Evolutionary conservation across 192 early-diverging fungal species (phyloP).

Genomic region (Thoreauomyces humboldtii): DNA sequence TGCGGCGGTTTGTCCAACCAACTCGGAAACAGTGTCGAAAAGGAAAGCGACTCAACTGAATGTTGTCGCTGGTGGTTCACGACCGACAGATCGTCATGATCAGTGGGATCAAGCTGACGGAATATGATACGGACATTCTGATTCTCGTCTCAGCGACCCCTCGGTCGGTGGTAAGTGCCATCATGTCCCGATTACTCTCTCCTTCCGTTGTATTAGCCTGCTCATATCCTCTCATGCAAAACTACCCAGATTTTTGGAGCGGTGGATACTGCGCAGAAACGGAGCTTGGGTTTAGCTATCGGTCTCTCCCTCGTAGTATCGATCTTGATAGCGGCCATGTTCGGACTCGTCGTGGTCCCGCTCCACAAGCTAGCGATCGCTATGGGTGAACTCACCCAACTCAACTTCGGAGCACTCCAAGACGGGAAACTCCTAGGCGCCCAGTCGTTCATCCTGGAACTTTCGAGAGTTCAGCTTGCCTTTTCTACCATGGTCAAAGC

Average conservation of each 20-base stretch:
- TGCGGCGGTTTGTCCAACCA: no score
- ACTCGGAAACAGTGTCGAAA: no score
- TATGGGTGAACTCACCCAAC: not conserved
- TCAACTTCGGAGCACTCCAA: not conserved
- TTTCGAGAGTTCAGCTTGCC: no score
- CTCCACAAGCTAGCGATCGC: not conserved
- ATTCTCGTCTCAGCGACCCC: constrained; percentile 5
- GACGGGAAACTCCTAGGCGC: not conserved
- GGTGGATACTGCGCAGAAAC: not conserved
- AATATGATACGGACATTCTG: not conserved
- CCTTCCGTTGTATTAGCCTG: not conserved
- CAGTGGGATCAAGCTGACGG: not conserved
- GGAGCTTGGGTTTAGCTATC: not conserved
- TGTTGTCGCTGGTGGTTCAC: no score
- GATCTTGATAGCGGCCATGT: not conserved
- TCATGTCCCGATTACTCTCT: not conserved
- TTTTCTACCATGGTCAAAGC: no score
- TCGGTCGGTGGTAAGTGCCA: not conserved
- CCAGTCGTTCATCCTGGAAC: not conserved
- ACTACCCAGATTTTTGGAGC: not conserved
- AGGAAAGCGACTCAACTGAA: no score
- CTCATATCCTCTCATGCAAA: not conserved
- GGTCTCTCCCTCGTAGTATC: not conserved
- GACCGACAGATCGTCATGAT: no score
- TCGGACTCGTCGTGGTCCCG: not conserved